Conservation (phyloP, 768 basidiomycete genomes). For the Rhodotorula paludigena region DNA sequence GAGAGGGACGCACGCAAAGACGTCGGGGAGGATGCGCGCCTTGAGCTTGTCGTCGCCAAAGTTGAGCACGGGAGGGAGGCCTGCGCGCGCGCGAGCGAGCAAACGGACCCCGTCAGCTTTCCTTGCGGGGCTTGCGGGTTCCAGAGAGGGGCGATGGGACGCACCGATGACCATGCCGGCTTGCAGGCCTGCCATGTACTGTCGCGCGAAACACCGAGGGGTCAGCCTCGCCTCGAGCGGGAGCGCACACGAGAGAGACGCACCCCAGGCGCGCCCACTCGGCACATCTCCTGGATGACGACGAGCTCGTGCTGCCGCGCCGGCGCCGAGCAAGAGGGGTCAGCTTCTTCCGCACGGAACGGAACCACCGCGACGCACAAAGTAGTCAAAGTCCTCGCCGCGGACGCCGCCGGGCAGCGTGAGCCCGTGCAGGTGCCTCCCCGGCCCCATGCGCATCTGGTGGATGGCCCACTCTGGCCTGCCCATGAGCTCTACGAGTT, state of each 20-base stretch:
- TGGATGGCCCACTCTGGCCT: constrained; percentile 45
- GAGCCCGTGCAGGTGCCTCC: constrained; percentile 73
- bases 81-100: too few relatives aligned
- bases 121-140: too few relatives aligned
- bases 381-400: constrained; percentile 81
- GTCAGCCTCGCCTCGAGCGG: not conserved
- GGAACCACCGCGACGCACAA: constrained; percentile 45
- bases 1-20: constrained; percentile 51
- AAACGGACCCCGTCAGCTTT: too few relatives aligned
- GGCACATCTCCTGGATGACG: constrained; percentile 67
- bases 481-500: constrained; percentile 32
- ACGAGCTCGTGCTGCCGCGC: constrained; percentile 63
- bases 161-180: constrained; percentile 33
- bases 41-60: constrained; percentile 69
- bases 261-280: constrained; percentile 62
- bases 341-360: too few relatives aligned
- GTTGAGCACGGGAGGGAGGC: constrained; percentile 73
- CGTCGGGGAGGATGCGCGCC: constrained; percentile 65
- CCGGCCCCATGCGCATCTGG: constrained; percentile 88
- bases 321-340: too few relatives aligned
- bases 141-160: too few relatives aligned
- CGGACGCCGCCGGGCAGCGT: constrained; percentile 65
- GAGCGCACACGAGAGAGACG: not conserved
- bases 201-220: not conserved
- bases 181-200: constrained; percentile 63